These are phyloP conservation scores for Russula earlei DNA, from an alignment of 768 basidiomycete genomes.

Conservation along the genomic window DNA sequence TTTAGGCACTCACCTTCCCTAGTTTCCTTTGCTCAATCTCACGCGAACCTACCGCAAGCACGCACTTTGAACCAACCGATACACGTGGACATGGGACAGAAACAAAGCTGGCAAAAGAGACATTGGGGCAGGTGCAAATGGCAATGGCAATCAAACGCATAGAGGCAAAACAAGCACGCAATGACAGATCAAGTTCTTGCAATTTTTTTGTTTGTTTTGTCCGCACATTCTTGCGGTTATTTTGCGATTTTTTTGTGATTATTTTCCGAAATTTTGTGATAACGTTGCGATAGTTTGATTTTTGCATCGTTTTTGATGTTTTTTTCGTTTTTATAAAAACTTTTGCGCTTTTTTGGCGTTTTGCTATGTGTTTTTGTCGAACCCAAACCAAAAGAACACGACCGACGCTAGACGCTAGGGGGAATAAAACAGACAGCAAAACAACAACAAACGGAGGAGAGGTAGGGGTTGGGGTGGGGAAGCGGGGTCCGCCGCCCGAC, in stretches of 20 bases:
- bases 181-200: too few species aligned
- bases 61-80: not conserved
- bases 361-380: not conserved
- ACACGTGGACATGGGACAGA: not conserved
- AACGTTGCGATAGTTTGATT: too few species aligned
- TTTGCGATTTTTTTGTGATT: not conserved
- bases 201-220: too few species aligned
- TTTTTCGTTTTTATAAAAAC: too few species aligned
- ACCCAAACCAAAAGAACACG: not conserved
- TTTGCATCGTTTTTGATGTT: too few species aligned
- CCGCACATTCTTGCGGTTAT: not conserved
- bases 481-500: not conserved
- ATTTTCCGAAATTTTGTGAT: not conserved
- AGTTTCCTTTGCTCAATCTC: too few species aligned
- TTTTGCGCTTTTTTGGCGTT: not conserved
- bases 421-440: not conserved
- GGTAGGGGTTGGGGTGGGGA: not conserved
- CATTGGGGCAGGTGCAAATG: not conserved
- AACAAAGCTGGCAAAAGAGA: not conserved
- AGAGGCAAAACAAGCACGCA: too few species aligned
- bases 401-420: not conserved
- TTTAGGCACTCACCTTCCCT: too few species aligned
- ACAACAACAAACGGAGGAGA: not conserved
- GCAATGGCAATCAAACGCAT: too few species aligned
- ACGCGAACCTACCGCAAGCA: not conserved